These are phyloP conservation scores for Haplosporangium gracile DNA, from an alignment of 192 early-diverging fungal genomes.

Conservation along the genomic window DNA sequence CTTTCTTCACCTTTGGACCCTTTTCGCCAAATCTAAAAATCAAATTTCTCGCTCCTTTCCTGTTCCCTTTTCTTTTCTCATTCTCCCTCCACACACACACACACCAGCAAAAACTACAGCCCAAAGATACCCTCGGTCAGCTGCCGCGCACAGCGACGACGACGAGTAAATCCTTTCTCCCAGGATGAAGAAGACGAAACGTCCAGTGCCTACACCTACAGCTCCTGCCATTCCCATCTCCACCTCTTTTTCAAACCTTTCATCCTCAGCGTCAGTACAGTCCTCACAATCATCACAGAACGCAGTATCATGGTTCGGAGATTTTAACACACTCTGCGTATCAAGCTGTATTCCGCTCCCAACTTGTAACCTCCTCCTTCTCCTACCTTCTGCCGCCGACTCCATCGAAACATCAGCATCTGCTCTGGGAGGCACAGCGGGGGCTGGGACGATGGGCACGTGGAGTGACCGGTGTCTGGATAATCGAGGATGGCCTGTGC, in stretches of 20 bases:
- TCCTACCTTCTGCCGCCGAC: not conserved
- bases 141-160: not conserved
- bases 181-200: not conserved
- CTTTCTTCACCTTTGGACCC: not conserved
- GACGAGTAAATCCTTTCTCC: not conserved
- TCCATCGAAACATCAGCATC: not conserved
- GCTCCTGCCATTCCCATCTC: not conserved
- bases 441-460: not conserved
- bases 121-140: not conserved
- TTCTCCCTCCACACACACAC: not conserved
- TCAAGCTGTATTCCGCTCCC: slow-evolving; percentile 17
- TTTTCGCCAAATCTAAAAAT: not conserved
- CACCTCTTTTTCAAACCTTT: not conserved
- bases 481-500: not conserved
- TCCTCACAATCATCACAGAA: not conserved
- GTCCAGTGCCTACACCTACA: not conserved
- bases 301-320: slow-evolving; percentile 28
- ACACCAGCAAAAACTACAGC: not conserved
- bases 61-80: not conserved
- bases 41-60: not conserved
- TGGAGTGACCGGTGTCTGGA: not conserved
- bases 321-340: slow-evolving; percentile 15
- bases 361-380: slow-evolving; percentile 27
- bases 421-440: not conserved
- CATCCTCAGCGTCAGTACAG: not conserved